Evolutionary conservation across 164 flowering plant species (phyloP), one percentile per base, ranked within the genome.

Genomic region (Protea cynaroides): DNA sequence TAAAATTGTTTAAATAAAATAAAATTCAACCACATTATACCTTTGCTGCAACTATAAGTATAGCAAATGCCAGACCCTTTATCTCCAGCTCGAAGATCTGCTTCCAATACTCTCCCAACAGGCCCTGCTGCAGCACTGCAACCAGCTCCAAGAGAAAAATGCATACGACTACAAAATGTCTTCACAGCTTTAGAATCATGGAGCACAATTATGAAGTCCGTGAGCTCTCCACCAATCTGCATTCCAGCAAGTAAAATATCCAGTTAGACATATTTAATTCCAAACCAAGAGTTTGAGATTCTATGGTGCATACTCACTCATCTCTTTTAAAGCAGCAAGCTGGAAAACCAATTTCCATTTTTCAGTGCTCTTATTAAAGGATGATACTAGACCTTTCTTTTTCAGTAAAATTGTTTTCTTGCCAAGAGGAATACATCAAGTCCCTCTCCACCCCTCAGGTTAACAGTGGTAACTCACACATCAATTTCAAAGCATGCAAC

Each of bases 41-140:
- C 99, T 91, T 94, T 94, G 63, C 97, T 91, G 75, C 96, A 88
- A 78, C 97, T 94, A 75, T 94, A 94, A 13, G 99, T 89, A 69
- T 89, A 91, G 74, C 99, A 94, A 69, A 97, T 91, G 62, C 88
- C 94, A 80, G 70, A 86, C 64, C 97, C 96, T 72, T 90, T 86
- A 78, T 84, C 79, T 52, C 99, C 97, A 64, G 92, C 96, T 55
- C 90, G 83, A 29, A 94, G 9, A 76, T 82, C 96, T 67, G 96
- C 97, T 82, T 84, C 97, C 65, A 78, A 90, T 63, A 87, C 77
- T 43, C 97, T 81, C 53, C 99, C 99, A 64, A 86, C 62, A 69
- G 67, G 61, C 21, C 96, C 99, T 67, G 75, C 85, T 56, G 99
- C 97, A 34, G 96, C 97, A 80, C 97, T 89, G 56, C 86, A 59